Percentiles rank a stretch among this genome's conserved stretches.
Evolutionary conservation across 208 protist genomes (phyloP).

Genomic region (Vickermania ingenoplastis): DNA sequence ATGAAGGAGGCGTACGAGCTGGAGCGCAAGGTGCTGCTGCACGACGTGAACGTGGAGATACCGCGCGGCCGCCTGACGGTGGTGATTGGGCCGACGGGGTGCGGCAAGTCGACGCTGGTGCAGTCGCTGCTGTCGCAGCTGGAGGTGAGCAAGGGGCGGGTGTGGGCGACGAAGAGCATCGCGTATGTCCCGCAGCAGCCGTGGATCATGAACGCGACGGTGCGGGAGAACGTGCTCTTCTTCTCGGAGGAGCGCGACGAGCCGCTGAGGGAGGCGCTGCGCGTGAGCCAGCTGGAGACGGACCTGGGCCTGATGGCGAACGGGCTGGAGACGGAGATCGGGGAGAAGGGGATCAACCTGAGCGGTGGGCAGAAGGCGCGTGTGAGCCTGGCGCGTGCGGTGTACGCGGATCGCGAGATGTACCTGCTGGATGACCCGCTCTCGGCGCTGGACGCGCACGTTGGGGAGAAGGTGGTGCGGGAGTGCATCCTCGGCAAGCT

Average conservation of each 20-base stretch:
- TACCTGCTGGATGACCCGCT: slow-evolving; percentile 91
- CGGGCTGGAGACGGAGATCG: slow-evolving; percentile 86
- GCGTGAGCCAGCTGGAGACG: slow-evolving; percentile 55
- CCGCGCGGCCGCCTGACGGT: slow-evolving; percentile 29
- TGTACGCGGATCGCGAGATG: slow-evolving; percentile 79
- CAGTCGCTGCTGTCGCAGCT: slow-evolving; percentile 25
- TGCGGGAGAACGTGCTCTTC: slow-evolving; percentile 92
- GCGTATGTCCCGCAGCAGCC: slow-evolving; percentile 89
- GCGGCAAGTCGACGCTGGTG: slow-evolving; percentile 75
- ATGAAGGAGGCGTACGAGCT: slow-evolving; percentile 17
- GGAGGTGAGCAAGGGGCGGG: slow-evolving; percentile 23
- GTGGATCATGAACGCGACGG: slow-evolving; percentile 89
- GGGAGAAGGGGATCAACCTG: slow-evolving; percentile 83
- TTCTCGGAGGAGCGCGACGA: slow-evolving; percentile 43
- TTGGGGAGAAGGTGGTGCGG: slow-evolving; percentile 38
- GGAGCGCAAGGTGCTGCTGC: slow-evolving; percentile 26
- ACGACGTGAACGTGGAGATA: slow-evolving; percentile 28
- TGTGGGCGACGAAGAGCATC: slow-evolving; percentile 27
- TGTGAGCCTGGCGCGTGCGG: slow-evolving; percentile 74
- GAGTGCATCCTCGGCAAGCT: slow-evolving; percentile 53
- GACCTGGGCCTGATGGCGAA: slow-evolving; percentile 76
- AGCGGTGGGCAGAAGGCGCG: slow-evolving; percentile 86
- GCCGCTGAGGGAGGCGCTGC: slow-evolving; percentile 30
- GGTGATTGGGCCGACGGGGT: slow-evolving; percentile 54
- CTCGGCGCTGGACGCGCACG: slow-evolving; percentile 87